phyloP scores from a whole-genome alignment of 2,329 filamentous ascomycete genomes.

The Fusarium staphyleae region DNA sequence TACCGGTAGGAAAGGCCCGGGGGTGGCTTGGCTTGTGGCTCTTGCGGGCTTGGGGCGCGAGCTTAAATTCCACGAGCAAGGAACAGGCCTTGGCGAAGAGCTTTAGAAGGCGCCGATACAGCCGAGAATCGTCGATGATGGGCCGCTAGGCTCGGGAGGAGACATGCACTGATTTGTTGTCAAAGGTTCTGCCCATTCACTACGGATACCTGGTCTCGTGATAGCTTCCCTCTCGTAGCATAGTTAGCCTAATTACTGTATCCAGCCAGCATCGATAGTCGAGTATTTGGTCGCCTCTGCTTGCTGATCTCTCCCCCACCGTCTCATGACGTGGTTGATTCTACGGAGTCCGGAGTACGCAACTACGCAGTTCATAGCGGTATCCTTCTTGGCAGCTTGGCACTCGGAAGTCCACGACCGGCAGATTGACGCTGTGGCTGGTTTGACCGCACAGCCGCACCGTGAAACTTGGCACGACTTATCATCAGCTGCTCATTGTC shows the following conservation, averaged over 20 bases:
- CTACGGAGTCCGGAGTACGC: too few relatives aligned
- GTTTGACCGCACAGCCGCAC: background rate
- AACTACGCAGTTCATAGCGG: too few relatives aligned
- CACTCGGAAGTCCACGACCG: too few relatives aligned
- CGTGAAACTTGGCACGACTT: background rate
- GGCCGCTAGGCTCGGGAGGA: constrained; percentile 13
- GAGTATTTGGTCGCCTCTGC: background rate
- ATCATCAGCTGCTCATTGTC: background rate
- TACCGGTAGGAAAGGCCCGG: constrained; percentile 9
- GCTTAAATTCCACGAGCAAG: constrained; percentile 20
- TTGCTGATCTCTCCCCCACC: too few relatives aligned
- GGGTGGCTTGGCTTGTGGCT: constrained; percentile 21
- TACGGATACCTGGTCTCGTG: background rate
- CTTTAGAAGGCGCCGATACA: background rate
- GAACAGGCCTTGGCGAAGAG: constrained; percentile 4
- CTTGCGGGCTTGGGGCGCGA: constrained; percentile 9
- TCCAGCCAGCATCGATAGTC: background rate
- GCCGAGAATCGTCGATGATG: constrained; percentile 23
- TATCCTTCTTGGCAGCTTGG: background rate
- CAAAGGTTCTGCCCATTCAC: too few relatives aligned
- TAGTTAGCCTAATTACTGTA: too few relatives aligned
- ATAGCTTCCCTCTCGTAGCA: background rate
- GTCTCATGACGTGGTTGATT: too few relatives aligned
- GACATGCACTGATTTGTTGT: constrained; percentile 12
- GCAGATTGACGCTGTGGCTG: background rate